Evolutionary conservation across 345 rosid genomes (phyloP).

Genomic region (Carallia pectinifolia): DNA sequence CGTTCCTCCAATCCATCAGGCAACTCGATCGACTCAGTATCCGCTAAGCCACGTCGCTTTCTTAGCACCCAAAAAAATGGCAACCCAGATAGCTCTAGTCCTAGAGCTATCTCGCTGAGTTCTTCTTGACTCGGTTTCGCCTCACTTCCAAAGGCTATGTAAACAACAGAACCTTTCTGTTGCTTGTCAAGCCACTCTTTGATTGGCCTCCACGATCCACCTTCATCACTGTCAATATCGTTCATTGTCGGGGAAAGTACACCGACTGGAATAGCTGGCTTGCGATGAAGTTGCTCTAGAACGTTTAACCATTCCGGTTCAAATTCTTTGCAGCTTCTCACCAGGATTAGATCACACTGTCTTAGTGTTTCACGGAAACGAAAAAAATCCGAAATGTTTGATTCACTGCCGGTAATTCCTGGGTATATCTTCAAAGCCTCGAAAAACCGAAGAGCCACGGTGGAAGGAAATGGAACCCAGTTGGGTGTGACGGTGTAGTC

Average conservation of each 20-base stretch:
- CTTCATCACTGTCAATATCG: background rate
- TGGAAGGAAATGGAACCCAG: slow-evolving; percentile 12
- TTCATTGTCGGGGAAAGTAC: background rate
- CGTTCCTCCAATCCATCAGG: slow-evolving; percentile 11
- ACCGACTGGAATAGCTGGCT: slow-evolving; percentile 3
- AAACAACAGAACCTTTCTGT: slow-evolving; percentile 1
- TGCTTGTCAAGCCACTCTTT: slow-evolving; percentile 5
- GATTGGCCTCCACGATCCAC: slow-evolving; percentile 1
- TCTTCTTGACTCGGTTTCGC: slow-evolving; percentile 8
- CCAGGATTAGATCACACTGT: background rate
- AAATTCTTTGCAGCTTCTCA: background rate
- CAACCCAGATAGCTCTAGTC: slow-evolving; percentile 3
- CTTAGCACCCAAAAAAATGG: slow-evolving; percentile 14
- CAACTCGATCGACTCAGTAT: background rate
- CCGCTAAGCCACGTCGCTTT: background rate
- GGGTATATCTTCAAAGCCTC: background rate
- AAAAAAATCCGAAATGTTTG: background rate
- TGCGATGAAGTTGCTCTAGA: background rate
- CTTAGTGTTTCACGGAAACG: background rate
- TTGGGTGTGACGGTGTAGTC: slow-evolving; percentile 15
- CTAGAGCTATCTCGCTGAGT: slow-evolving; percentile 9
- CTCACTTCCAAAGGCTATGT: slow-evolving; percentile 14
- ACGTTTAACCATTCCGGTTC: slow-evolving; percentile 2
- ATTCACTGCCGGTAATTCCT: background rate
- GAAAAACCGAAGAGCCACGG: background rate